Evolutionary conservation across 768 basidiomycete genomes (phyloP).

Genomic region (Russula vinacea): DNA sequence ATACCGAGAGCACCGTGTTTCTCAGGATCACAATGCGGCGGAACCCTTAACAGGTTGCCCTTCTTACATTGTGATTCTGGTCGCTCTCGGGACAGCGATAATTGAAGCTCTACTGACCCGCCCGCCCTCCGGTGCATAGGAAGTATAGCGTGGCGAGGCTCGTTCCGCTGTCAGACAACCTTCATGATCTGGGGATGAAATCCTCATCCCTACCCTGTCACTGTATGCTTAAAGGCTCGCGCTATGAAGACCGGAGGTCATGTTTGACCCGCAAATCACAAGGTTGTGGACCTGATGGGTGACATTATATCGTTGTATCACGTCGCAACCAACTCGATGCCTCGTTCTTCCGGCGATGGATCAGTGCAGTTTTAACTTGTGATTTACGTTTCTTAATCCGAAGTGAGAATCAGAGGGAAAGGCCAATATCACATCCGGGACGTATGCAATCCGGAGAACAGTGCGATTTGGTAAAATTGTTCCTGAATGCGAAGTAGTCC

Average conservation of each 20-base stretch:
- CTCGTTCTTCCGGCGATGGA: background rate
- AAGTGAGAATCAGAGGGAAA: background rate
- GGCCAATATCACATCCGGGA: background rate
- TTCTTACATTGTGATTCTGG: constrained; percentile 24
- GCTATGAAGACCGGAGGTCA: background rate
- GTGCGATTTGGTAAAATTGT: background rate
- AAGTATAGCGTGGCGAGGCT: constrained; percentile 45
- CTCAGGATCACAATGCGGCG: constrained; percentile 41
- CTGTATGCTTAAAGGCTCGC: background rate
- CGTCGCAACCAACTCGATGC: background rate
- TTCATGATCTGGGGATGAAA: background rate
- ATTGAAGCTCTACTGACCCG: constrained; percentile 58
- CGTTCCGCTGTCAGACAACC: constrained; percentile 66
- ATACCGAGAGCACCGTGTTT: constrained; percentile 35
- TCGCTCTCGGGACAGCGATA: constrained; percentile 38
- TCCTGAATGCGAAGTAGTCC: background rate
- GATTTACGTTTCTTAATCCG: background rate
- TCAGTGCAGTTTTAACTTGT: background rate
- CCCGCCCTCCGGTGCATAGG: constrained; percentile 33
- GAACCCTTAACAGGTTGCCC: constrained; percentile 34
- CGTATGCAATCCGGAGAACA: background rate
- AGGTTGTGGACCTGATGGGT: background rate
- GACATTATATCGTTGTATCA: background rate
- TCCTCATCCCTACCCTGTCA: background rate
- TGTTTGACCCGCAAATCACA: background rate